phyloP scores from a whole-genome alignment of 2,329 filamentous ascomycete genomes.

The Fusarium clavum region DNA sequence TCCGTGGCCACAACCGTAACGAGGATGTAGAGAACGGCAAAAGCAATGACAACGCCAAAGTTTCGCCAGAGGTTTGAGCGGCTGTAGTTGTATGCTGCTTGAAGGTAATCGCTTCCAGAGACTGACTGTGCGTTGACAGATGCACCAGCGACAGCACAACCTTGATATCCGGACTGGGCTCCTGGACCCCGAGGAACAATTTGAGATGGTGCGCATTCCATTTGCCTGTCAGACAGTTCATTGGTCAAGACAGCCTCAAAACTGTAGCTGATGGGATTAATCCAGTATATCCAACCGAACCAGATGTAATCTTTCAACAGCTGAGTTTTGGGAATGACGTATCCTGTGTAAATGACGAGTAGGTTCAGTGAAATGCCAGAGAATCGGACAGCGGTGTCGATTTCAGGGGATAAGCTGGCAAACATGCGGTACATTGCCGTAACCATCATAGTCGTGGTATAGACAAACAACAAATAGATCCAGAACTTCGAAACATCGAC shows the following conservation, averaged over 20 bases:
- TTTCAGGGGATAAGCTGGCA: slow-evolving; percentile 66
- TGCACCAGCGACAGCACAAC: slow-evolving; percentile 68
- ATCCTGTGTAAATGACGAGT: slow-evolving; percentile 74
- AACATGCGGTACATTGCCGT: slow-evolving; percentile 65
- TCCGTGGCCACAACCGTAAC: slow-evolving; percentile 38
- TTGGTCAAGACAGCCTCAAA: slow-evolving; percentile 71
- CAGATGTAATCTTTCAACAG: slow-evolving; percentile 71
- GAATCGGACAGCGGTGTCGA: slow-evolving; percentile 72
- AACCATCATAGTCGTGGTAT: slow-evolving; percentile 65
- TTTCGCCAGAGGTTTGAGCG: slow-evolving; percentile 41
- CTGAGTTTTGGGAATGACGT: slow-evolving; percentile 67
- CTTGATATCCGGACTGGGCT: slow-evolving; percentile 57
- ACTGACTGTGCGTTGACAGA: slow-evolving; percentile 47
- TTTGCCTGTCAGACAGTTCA: slow-evolving; percentile 64
- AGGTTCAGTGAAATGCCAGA: slow-evolving; percentile 67
- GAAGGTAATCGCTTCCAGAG: slow-evolving; percentile 66
- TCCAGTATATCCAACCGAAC: slow-evolving; percentile 74
- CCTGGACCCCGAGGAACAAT: slow-evolving; percentile 60
- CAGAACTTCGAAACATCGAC: slow-evolving; percentile 73
- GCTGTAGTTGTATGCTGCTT: slow-evolving; percentile 59
- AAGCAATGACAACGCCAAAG: slow-evolving; percentile 40
- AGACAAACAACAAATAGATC: slow-evolving; percentile 72
- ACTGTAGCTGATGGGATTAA: slow-evolving; percentile 73
- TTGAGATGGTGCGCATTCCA: slow-evolving; percentile 59
- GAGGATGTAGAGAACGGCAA: slow-evolving; percentile 33